Evolutionary conservation across 495 filamentous ascomycete species (phyloP), one percentile per base, ranked within the genome.

Genomic region (Podospora sp.): DNA sequence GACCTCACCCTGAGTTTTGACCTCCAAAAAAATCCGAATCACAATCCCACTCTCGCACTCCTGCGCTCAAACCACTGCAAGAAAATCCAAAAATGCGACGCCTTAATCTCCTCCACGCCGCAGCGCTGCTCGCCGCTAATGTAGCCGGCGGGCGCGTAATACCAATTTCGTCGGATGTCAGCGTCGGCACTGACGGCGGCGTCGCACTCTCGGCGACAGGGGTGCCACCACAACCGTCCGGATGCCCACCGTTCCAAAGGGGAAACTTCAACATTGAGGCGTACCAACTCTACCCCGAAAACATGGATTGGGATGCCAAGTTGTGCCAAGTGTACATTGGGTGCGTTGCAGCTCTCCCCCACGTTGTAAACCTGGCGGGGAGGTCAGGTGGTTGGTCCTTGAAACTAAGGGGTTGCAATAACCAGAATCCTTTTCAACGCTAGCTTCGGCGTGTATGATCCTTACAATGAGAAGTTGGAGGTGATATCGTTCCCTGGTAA

Each of bases 221-320:
- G 52, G 16, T 52, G 16, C 46, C 61, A 3, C 25, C 27, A 18
- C 46, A 40, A 3, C 25, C 27, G 6, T 60, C 36, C 25, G 49
- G 29, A 24, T 79, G 76, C 66, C 72, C 72, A 20, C 70, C 72
- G 7, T 74, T 77, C 58, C 40, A 72, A 22, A 75, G 67, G 25
- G 73, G 76, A 21, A 72, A 68, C 8, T 69, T 79, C 60, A 68
- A 67, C 33, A 70, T 79, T 51, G 63, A 73, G 7, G 68, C 71
- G 21, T 77, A 73, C 68, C 76, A 79, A 51, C 66, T 78, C 14
- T 77, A 77, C 52, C 76, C 76, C 24, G 76, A 78, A 36, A 78
- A 77, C 36, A 73, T 72, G 55, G 76, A 76, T 53, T 79, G 76
- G 62, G 73, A 79, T 68, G 46, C 66, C 25, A 68, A 76, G 21